A percentile compares a stretch with the other conserved stretches of the same genome.
These are phyloP conservation scores for fission yeast (Schizosaccharomyces pombe) DNA, from an alignment of 805 yeast genomes.

Conservation along the genomic window DNA sequence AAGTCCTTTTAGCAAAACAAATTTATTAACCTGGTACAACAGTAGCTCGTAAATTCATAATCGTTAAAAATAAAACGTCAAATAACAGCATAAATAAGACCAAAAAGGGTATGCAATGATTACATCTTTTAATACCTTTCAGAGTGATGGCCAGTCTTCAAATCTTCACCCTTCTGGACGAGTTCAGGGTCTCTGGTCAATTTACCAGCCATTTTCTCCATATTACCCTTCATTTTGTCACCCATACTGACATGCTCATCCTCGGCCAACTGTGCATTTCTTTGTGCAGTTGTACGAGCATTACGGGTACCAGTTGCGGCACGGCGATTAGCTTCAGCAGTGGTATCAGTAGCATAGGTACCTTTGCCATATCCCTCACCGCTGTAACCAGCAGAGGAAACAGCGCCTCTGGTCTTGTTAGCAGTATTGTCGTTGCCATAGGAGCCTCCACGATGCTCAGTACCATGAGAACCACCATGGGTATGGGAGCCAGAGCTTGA, in stretches of 20 bases:
- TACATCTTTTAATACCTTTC: no score
- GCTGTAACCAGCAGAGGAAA: background rate
- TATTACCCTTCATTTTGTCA: background rate
- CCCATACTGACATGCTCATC: background rate
- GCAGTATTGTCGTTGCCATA: background rate
- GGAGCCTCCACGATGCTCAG: background rate
- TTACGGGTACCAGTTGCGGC: background rate
- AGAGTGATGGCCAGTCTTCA: background rate
- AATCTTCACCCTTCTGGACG: background rate
- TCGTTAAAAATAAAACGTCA: no score
- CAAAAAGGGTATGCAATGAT: no score
- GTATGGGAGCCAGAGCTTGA: background rate
- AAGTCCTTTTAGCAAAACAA: no score
- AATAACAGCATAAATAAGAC: no score
- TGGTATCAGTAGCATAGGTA: background rate
- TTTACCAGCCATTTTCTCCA: background rate
- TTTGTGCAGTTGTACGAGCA: background rate
- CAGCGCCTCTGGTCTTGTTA: no score
- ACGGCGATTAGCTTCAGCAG: background rate
- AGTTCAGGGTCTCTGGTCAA: background rate
- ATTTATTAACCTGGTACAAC: no score
- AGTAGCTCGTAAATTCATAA: no score
- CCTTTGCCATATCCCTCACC: background rate
- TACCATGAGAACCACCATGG: background rate
- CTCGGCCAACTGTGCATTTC: background rate